Percentiles rank a stretch among this genome's conserved stretches.
phyloP scores from a whole-genome alignment of 345 rosid species.

The Theobroma cacao region DNA sequence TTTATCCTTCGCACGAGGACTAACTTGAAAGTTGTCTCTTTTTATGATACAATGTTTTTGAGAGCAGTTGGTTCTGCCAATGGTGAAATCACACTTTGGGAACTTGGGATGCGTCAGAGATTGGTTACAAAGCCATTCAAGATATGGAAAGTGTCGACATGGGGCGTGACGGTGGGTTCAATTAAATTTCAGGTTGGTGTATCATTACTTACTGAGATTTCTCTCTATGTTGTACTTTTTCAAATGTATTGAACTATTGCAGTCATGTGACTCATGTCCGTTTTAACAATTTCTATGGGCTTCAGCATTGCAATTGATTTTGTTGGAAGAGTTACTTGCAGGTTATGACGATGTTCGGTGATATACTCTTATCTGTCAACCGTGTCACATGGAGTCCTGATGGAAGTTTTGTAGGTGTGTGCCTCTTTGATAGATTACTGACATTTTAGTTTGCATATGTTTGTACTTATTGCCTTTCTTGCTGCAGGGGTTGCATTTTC shows the following conservation, averaged over 20 bases:
- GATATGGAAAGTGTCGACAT: slow-evolving; percentile 56
- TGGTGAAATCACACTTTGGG: slow-evolving; percentile 86
- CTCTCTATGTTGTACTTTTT: neutral
- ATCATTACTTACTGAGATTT: slow-evolving; percentile 3
- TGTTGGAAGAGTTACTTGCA: too few species aligned
- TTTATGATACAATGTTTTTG: slow-evolving; percentile 27
- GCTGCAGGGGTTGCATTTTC: slow-evolving; percentile 60
- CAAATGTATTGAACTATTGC: too few species aligned
- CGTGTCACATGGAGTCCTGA: slow-evolving; percentile 67
- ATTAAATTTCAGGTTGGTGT: slow-evolving; percentile 57
- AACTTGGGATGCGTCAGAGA: slow-evolving; percentile 53
- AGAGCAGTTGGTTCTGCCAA: slow-evolving; percentile 66
- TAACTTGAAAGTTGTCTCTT: neutral
- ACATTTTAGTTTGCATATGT: neutral
- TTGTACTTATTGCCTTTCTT: slow-evolving; percentile 25
- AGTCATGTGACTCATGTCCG: too few species aligned
- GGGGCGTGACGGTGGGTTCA: too few species aligned
- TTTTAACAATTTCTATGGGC: too few species aligned
- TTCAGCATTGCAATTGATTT: too few species aligned
- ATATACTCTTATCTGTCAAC: too few species aligned
- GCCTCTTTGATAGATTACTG: neutral
- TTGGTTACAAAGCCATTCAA: slow-evolving; percentile 72
- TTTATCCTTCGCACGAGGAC: neutral
- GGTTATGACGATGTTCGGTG: slow-evolving; percentile 1
- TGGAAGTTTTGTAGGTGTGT: slow-evolving; percentile 60